Percentiles rank a stretch among this genome's conserved stretches.
These are phyloP conservation scores for Annulohypoxylon moriforme DNA, from an alignment of 495 filamentous ascomycete species.

Conservation along the genomic window DNA sequence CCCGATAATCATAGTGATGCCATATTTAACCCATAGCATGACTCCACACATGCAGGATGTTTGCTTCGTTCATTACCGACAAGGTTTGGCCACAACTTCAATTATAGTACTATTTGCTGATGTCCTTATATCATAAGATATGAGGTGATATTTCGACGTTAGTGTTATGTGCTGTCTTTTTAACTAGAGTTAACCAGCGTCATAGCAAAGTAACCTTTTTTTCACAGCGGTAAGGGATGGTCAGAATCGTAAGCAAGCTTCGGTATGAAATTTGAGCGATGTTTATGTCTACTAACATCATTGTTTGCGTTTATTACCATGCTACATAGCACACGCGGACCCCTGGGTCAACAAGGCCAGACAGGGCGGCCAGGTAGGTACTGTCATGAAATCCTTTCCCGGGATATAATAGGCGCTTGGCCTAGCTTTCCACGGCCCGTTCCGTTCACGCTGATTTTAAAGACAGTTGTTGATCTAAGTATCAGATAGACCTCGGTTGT, in stretches of 20 bases:
- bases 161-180: conserved; percentile 24
- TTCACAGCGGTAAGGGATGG: conserved; percentile 35
- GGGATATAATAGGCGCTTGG: conserved; percentile 35
- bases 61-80: conserved; percentile 16
- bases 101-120: conserved; percentile 1
- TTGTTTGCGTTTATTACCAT: conserved; percentile 30
- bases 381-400: conserved; percentile 34
- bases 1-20: conserved; percentile 10
- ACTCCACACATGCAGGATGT: conserved; percentile 31
- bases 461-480: conserved; percentile 35
- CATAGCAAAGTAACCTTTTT: conserved; percentile 11
- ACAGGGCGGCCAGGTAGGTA: conserved; percentile 35
- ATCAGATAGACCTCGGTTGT: conserved; percentile 18
- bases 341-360: conserved; percentile 39
- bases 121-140: conserved; percentile 8
- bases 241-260: conserved; percentile 12
- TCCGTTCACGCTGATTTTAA: conserved; percentile 37
- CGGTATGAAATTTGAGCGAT: conserved; percentile 18
- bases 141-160: conserved; percentile 16
- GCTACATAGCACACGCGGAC: conserved; percentile 33
- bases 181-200: conserved; percentile 21
- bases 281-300: conserved; percentile 20
- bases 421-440: conserved; percentile 43
- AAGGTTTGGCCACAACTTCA: conserved; percentile 3
- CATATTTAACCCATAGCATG: conserved; percentile 15